These are phyloP conservation scores for Phialemoniopsis sp. DNA, from an alignment of 2,329 filamentous ascomycete genomes.

Conservation along the genomic window DNA sequence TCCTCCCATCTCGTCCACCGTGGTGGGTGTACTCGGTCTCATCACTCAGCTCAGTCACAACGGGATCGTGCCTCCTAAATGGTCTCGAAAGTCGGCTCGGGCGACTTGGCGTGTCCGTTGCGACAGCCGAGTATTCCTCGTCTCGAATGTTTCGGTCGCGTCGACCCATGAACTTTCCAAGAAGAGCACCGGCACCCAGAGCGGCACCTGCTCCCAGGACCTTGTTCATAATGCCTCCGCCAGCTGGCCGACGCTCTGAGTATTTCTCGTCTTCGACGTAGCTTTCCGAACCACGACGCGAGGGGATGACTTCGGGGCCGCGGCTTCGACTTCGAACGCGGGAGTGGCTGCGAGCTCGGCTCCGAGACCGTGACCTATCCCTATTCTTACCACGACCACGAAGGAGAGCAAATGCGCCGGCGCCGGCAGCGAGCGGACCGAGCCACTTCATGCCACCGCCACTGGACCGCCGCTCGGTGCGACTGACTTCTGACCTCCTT, in stretches of 20 bases:
- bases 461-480: slow-evolving; percentile 29
- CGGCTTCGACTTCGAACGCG: slow-evolving; percentile 28
- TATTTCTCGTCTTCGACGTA: slow-evolving; percentile 31
- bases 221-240: slow-evolving; percentile 56
- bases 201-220: slow-evolving; percentile 57
- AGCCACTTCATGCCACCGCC: slow-evolving; percentile 38
- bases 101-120: slow-evolving; percentile 55
- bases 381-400: slow-evolving; percentile 36
- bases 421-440: slow-evolving; percentile 48
- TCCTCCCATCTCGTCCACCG: slow-evolving; percentile 18
- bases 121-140: slow-evolving; percentile 60
- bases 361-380: slow-evolving; percentile 34
- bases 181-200: slow-evolving; percentile 58
- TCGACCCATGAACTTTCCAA: slow-evolving; percentile 54
- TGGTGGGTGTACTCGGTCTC: slow-evolving; percentile 30
- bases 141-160: slow-evolving; percentile 26
- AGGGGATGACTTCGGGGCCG: slow-evolving; percentile 46
- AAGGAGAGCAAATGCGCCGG: slow-evolving; percentile 42
- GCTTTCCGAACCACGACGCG: slow-evolving; percentile 46
- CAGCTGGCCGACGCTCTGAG: slow-evolving; percentile 13
- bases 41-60: slow-evolving; percentile 44
- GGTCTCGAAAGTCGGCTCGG: slow-evolving; percentile 30
- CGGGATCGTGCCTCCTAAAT: slow-evolving; percentile 23
- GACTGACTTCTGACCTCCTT: slow-evolving; percentile 49
- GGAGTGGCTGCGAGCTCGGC: slow-evolving; percentile 26